A percentile compares a stretch with the other conserved stretches of the same genome.
phyloP scores from a whole-genome alignment of 805 yeast genomes.

The Zygoascus flipseniorum region DNA sequence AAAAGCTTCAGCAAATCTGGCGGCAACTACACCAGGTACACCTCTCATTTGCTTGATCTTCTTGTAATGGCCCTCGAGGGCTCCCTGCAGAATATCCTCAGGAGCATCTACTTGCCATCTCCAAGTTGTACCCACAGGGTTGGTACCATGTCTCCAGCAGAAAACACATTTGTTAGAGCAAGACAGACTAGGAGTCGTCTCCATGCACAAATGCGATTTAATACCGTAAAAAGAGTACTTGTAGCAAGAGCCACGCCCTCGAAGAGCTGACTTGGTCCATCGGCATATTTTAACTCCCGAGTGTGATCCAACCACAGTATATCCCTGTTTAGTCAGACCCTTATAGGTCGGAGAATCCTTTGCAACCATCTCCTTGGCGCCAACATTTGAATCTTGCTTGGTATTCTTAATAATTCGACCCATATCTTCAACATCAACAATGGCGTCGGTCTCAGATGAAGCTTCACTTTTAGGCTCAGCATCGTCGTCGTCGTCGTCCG shows the following conservation, averaged over 20 bases:
- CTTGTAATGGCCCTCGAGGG: conserved; percentile 79
- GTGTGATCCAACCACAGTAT: conserved; percentile 86
- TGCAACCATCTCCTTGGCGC: conserved; percentile 77
- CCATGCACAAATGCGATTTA: conserved; percentile 88
- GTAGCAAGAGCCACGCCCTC: conserved; percentile 93
- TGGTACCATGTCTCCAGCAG: conserved; percentile 97
- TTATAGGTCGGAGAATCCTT: conserved; percentile 81
- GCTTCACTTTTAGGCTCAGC: conserved; percentile 22
- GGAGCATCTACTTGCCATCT: conserved; percentile 94
- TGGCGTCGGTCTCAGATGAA: conserved; percentile 32
- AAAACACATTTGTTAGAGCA: conserved; percentile 94
- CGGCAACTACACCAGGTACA: conserved; percentile 88
- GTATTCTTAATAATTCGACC: conserved; percentile 45
- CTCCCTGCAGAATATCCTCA: conserved; percentile 73
- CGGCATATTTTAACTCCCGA: conserved; percentile 93
- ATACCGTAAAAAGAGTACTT: conserved; percentile 90
- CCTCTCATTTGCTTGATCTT: conserved; percentile 93
- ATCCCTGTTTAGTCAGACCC: conserved; percentile 86
- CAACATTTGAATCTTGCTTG: conserved; percentile 20
- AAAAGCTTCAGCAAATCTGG: conserved; percentile 85
- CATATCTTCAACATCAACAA: conserved; percentile 85
- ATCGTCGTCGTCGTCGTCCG: conserved; percentile 44
- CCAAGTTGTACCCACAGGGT: conserved; percentile 95
- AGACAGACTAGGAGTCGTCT: conserved; percentile 85
- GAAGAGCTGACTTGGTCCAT: conserved; percentile 90